These are phyloP conservation scores for Bipolaris bicolor DNA, from an alignment of 2,329 filamentous ascomycete species.

Conservation along the genomic window DNA sequence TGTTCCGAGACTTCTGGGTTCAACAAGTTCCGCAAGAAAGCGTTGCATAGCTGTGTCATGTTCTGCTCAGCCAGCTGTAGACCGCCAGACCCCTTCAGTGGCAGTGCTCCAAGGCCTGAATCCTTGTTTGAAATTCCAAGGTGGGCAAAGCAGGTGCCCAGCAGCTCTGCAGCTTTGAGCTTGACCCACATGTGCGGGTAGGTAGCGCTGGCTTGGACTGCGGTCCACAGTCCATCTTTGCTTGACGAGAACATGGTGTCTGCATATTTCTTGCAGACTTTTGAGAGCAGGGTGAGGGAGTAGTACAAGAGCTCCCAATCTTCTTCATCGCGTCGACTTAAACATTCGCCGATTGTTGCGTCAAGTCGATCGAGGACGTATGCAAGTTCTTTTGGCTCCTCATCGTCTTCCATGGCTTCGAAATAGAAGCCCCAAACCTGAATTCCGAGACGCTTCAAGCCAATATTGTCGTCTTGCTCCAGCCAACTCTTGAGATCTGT, in stretches of 20 bases:
- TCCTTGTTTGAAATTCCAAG: constrained; percentile 70
- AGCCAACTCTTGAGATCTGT: constrained; percentile 76
- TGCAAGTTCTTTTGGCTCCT: constrained; percentile 69
- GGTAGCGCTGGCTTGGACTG: constrained; percentile 70
- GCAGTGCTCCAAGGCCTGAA: constrained; percentile 60
- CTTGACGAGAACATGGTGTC: constrained; percentile 65
- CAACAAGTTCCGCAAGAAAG: constrained; percentile 65
- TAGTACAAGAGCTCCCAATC: constrained; percentile 78
- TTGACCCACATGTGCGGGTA: constrained; percentile 78
- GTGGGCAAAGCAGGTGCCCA: constrained; percentile 80
- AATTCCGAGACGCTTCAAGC: constrained; percentile 74
- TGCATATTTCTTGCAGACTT: constrained; percentile 71
- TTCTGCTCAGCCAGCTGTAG: constrained; percentile 69
- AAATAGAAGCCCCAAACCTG: constrained; percentile 86
- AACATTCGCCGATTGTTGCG: constrained; percentile 59
- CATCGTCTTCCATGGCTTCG: constrained; percentile 61
- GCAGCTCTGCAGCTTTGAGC: constrained; percentile 73
- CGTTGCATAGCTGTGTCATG: constrained; percentile 64
- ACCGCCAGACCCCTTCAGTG: constrained; percentile 73
- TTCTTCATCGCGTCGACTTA: constrained; percentile 58
- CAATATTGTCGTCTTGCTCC: constrained; percentile 72
- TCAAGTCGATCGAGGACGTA: constrained; percentile 61
- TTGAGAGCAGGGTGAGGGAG: constrained; percentile 70
- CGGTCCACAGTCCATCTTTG: constrained; percentile 71
- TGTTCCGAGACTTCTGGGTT: constrained; percentile 70